Evolutionary conservation across 306 rosid genomes (phyloP).

Genomic region (Dryas alaskensis): DNA sequence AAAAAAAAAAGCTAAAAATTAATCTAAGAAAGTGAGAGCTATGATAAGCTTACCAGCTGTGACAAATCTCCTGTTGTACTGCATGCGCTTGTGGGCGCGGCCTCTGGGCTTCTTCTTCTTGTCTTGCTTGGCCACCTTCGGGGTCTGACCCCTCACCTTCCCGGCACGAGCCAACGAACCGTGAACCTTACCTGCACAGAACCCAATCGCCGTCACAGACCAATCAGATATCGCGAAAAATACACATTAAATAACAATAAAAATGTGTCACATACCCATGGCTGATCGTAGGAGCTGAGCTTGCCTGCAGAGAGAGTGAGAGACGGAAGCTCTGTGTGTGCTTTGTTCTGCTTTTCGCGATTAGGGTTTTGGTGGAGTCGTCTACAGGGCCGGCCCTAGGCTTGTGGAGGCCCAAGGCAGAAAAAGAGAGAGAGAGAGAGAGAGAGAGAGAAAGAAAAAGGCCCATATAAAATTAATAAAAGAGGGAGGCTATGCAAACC

Average conservation of each 20-base stretch:
- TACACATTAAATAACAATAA: neutral
- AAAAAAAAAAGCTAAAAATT: too few species aligned
- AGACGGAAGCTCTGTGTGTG: neutral
- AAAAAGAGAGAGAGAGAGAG: too few species aligned
- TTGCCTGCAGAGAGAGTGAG: neutral
- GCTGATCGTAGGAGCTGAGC: constrained; percentile 8
- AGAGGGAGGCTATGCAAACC: too few species aligned
- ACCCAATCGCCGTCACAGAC: neutral
- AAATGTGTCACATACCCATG: constrained; percentile 18
- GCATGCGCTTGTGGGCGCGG: constrained; percentile 65
- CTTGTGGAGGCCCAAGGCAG: too few species aligned
- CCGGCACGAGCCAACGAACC: constrained; percentile 72
- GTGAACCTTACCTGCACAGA: constrained; percentile 56
- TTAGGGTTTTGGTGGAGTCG: constrained; percentile 6
- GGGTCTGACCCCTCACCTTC: constrained; percentile 65
- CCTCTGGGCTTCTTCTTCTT: constrained; percentile 67
- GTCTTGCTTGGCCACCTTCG: constrained; percentile 66
- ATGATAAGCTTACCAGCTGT: neutral
- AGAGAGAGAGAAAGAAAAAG: too few species aligned
- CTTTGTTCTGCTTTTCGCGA: neutral
- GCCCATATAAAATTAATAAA: too few species aligned
- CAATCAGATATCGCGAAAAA: neutral
- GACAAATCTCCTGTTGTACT: constrained; percentile 64
- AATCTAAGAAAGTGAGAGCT: too few species aligned
- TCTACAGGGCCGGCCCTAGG: too few species aligned